Evolutionary conservation across 2,329 filamentous ascomycete species (phyloP), one percentile per base, ranked within the genome.

Genomic region (Ilyonectria robusta): DNA sequence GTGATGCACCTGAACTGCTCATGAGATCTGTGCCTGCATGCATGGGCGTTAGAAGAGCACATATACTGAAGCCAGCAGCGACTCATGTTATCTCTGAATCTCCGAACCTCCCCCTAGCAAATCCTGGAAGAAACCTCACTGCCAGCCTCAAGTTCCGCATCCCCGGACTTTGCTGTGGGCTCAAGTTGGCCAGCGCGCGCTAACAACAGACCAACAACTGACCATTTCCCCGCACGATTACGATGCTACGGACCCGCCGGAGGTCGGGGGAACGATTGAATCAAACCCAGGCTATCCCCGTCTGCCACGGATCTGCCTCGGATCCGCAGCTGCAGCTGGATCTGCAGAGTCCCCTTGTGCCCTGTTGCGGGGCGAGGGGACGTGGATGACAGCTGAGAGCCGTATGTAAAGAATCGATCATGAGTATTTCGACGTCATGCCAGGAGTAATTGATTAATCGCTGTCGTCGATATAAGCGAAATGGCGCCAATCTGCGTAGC

Each of bases 191-290:
- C 15, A 42, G 7, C 15, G 40, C 29, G 50, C 50, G 26, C 26
- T 26, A 26, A 26, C 15, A 53, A 35, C 29, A 23, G 50, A 35
- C 31, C 50, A 53, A 29, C 48, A 33, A 35, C 50, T 53, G 50
- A n/a, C 50, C 31, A 53, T 53, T 53, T 53, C 10, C 48, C 50
- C 50, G 50, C 50, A 35, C 31, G 50, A 53, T 53, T 23, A 19
- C 50, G 26, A 26, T 26, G 5, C 6, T 26, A 26, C 5, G 50
- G 50, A 53, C 50, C 50, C 50, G 29, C 29, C 31, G 31, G 48
- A 19, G 48, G 48, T n/a, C 19, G 19, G 19, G 19, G 44, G 17
- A n/a, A 48, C 40, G 42, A 19, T 46, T 46, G 46, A 42, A 42
- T 19, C 17, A 15, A n/a, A n/a, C 40, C 40, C 48, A 35, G 48